Percentiles rank a stretch among this genome's conserved stretches.
Conservation (phyloP, 805 yeast genomes). For the Saturnispora galanensis region DNA sequence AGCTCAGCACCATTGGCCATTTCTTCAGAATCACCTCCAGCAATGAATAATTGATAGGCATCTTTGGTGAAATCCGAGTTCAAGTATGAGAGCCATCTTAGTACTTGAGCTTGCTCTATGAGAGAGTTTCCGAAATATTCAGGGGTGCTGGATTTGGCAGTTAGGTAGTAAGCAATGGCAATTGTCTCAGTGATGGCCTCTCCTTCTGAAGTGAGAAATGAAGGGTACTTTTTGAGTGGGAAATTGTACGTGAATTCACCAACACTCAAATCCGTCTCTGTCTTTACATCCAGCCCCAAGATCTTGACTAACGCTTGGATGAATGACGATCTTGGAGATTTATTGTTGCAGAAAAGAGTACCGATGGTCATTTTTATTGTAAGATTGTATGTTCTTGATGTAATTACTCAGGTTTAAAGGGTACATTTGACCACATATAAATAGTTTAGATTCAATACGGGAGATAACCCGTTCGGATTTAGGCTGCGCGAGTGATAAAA, state of each 20-base stretch:
- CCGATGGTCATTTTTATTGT: slow-evolving; percentile 16
- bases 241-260: slow-evolving; percentile 37
- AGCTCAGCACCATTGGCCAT: not conserved
- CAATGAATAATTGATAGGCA: slow-evolving; percentile 11
- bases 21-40: slow-evolving; percentile 2
- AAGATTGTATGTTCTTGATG: not conserved
- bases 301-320: slow-evolving; percentile 42
- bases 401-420: not conserved
- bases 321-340: slow-evolving; percentile 27
- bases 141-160: slow-evolving; percentile 31
- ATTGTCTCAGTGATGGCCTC: slow-evolving; percentile 54
- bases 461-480: too few relatives aligned
- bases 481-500: too few relatives aligned
- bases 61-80: slow-evolving; percentile 51
- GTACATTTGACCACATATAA: not conserved
- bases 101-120: slow-evolving; percentile 49
- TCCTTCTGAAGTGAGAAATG: slow-evolving; percentile 54
- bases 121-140: slow-evolving; percentile 43
- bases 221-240: slow-evolving; percentile 56
- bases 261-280: slow-evolving; percentile 31
- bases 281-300: slow-evolving; percentile 44
- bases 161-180: slow-evolving; percentile 44
- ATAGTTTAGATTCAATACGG: too few relatives aligned
- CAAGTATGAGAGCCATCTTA: slow-evolving; percentile 69
- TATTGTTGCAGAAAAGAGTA: slow-evolving; percentile 8